Base-by-base conservation (phyloP, 257 asterid genomes). In the Parsonsia alboflavescens region DNA sequence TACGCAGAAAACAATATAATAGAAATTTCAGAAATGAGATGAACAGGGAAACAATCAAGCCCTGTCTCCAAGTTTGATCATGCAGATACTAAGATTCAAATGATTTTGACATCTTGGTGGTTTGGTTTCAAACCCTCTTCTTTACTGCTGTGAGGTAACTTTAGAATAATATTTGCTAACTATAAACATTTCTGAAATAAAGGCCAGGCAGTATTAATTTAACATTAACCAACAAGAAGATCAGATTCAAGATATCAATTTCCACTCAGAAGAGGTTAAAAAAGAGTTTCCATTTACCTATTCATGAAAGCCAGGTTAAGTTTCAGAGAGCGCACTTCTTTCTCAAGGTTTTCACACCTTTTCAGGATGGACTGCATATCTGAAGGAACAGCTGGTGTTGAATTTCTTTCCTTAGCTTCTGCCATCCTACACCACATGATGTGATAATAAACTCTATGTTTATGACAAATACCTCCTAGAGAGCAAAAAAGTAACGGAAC, bases 231-330 rank as follows among this genome's bases (percentile, higher is more conserved):
- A 33, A 33, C 46, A 15, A 17, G 24, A 63, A 33, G 22, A 62
- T 62, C 68, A 62, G 45, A n/a, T 62, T 0, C 11, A 44, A 46
- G n/a, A 28, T 45, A 19, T 62, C 70, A 17, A 19, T 19, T 33
- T 46, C n/a, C 26, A 46, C n/a, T 33, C 12, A 30, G 53, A 59
- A 68, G 12, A n/a, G n/a, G n/a, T n/a, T 36, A 5, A 0, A 21
- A 33, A 19, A 26, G 11, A 49, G 16, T 21, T 21, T 28, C 15
- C 10, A 71, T 46, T 70, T 85, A 92, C 97, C 97, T 89, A 72
- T 90, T 92, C 97, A 92, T 92, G 79, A 92, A 92, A n/a, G 97
- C 83, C 89, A 92, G 56, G 84, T 92, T 92, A 48, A 90, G 97
- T 80, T 90, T 92, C 19, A 90, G 92, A 0, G 96, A 92, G 28